phyloP scores from a whole-genome alignment of 129 eudicot species.

The Ambrosia trifida region DNA sequence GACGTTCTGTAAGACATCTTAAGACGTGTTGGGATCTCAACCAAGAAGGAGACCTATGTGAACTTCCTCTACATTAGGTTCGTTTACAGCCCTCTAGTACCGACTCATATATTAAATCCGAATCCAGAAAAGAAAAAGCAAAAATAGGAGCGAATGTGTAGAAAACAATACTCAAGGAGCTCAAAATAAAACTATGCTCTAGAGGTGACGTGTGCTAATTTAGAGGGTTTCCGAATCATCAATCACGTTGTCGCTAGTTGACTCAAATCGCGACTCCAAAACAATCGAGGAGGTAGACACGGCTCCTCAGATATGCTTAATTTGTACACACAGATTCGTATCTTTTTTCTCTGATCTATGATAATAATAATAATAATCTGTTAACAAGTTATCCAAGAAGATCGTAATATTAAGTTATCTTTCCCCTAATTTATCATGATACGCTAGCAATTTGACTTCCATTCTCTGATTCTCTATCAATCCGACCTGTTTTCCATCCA shows the following conservation, averaged over 20 bases:
- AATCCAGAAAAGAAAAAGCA: no score
- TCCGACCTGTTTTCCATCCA: conserved; percentile 5
- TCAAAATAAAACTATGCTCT: neutral
- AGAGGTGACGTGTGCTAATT: conserved; percentile 30
- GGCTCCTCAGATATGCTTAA: conserved; percentile 32
- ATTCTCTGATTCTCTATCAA: conserved; percentile 12
- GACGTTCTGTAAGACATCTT: no score
- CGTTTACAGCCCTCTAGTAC: no score
- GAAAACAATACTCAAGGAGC: conserved; percentile 3
- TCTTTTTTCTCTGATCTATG: no score
- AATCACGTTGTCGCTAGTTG: conserved; percentile 5
- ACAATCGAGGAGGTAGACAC: conserved; percentile 19
- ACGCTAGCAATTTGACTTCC: conserved; percentile 10
- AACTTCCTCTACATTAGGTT: no score
- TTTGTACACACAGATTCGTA: conserved; percentile 37
- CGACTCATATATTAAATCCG: no score
- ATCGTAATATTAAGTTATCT: conserved; percentile 7
- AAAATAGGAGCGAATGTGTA: conserved; percentile 2
- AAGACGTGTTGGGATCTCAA: no score
- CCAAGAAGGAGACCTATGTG: no score
- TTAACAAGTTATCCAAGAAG: neutral
- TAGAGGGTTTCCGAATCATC: neutral
- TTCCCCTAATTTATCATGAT: conserved; percentile 6
- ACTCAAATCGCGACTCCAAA: conserved; percentile 22
- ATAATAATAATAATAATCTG: no score